phyloP scores from a whole-genome alignment of 1,284 basidiomycete species.

The Malassezia globosa region DNA sequence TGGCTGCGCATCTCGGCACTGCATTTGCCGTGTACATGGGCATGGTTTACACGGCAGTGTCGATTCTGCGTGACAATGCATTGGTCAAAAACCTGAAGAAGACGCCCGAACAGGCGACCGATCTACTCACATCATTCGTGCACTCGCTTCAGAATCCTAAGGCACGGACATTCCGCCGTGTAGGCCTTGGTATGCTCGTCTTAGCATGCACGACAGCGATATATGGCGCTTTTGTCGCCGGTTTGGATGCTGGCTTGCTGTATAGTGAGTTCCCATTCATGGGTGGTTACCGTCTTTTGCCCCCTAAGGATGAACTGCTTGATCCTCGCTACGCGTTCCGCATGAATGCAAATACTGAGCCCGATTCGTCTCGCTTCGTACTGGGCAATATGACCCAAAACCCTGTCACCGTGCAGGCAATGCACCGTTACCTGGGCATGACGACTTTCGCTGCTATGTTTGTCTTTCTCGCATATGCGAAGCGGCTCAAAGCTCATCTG shows the following conservation, averaged over 20 bases:
- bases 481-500: neutral
- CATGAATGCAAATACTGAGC: slow-evolving; percentile 47
- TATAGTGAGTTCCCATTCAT: slow-evolving; percentile 98
- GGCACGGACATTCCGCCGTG: slow-evolving; percentile 22
- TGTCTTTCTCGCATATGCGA: slow-evolving; percentile 5
- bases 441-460: slow-evolving; percentile 20
- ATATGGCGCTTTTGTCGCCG: slow-evolving; percentile 92
- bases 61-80: slow-evolving; percentile 56
- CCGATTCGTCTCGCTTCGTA: slow-evolving; percentile 28
- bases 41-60: slow-evolving; percentile 74
- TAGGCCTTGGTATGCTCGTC: slow-evolving; percentile 23
- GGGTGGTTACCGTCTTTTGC: slow-evolving; percentile 68
- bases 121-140: neutral
- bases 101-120: slow-evolving; percentile 41
- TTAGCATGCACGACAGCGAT: slow-evolving; percentile 59
- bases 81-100: slow-evolving; percentile 54
- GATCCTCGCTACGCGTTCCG: slow-evolving; percentile 53
- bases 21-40: slow-evolving; percentile 82
- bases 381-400: slow-evolving; percentile 94
- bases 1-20: slow-evolving; percentile 83
- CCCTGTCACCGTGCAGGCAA: slow-evolving; percentile 91
- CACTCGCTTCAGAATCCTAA: slow-evolving; percentile 19
- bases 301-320: slow-evolving; percentile 73
- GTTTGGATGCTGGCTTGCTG: slow-evolving; percentile 84
- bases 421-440: slow-evolving; percentile 75